phyloP scores from a whole-genome alignment of 768 basidiomycete genomes.

The Amylocystis lapponica region DNA sequence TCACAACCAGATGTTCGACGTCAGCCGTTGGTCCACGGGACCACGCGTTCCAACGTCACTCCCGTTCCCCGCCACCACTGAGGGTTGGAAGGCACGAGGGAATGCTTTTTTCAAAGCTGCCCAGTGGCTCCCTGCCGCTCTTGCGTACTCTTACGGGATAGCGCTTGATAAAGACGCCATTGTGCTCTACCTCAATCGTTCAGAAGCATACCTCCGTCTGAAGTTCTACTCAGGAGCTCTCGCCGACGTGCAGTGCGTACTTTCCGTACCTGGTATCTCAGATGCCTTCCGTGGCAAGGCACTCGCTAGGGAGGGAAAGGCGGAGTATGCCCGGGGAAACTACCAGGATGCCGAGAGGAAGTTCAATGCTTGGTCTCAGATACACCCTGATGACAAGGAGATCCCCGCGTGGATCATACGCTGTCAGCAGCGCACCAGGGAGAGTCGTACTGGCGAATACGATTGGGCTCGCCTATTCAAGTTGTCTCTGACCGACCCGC shows the following conservation, averaged over 20 bases:
- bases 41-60: neutral
- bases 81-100: conserved; percentile 18
- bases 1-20: conserved; percentile 8
- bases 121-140: conserved; percentile 19
- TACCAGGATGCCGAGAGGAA: conserved; percentile 9
- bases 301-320: conserved; percentile 14
- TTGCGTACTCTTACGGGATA: conserved; percentile 22
- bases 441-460: conserved; percentile 17
- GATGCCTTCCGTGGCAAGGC: conserved; percentile 15
- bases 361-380: conserved; percentile 8
- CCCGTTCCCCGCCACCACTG: neutral
- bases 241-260: conserved; percentile 17
- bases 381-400: conserved; percentile 3
- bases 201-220: conserved; percentile 20
- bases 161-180: conserved; percentile 7
- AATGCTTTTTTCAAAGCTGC: conserved; percentile 15
- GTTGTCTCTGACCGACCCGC: conserved; percentile 1
- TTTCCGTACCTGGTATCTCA: conserved; percentile 2
- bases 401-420: conserved; percentile 10
- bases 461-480: conserved; percentile 20
- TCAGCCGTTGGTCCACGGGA: conserved; percentile 1
- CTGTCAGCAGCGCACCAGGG: conserved; percentile 13
- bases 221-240: conserved; percentile 19
- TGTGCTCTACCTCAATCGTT: conserved; percentile 23
- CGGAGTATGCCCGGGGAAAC: conserved; percentile 18